Percentiles rank a stretch among this genome's conserved stretches.
Conservation (phyloP, 192 early-diverging fungal genomes). For the Podila minutissima region DNA sequence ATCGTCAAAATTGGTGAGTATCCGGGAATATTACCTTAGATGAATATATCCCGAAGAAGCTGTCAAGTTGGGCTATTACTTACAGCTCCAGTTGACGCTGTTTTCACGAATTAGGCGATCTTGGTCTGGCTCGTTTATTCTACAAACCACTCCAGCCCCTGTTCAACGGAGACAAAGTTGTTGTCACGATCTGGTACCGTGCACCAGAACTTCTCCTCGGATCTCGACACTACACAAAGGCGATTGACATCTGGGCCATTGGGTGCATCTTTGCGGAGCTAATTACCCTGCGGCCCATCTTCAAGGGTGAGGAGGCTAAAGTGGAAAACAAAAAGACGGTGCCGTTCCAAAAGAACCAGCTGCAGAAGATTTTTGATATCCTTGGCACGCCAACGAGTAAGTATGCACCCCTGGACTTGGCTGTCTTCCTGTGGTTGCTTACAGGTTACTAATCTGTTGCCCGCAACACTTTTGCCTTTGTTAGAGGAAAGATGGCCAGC, state of each 20-base stretch:
- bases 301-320: slow-evolving; percentile 92
- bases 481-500: slow-evolving; percentile 80
- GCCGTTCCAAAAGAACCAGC: slow-evolving; percentile 87
- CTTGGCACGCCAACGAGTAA: slow-evolving; percentile 86
- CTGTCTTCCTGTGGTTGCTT: neutral
- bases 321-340: slow-evolving; percentile 84
- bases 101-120: slow-evolving; percentile 72
- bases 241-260: slow-evolving; percentile 81
- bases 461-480: neutral
- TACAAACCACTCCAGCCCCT: slow-evolving; percentile 77
- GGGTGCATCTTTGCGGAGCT: slow-evolving; percentile 98
- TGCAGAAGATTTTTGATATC: slow-evolving; percentile 85
- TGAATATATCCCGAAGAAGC: too few relatives aligned
- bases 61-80: neutral
- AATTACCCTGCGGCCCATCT: slow-evolving; percentile 81
- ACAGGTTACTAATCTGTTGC: neutral
- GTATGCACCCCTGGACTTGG: neutral
- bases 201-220: slow-evolving; percentile 93
- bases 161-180: slow-evolving; percentile 85
- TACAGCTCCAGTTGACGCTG: neutral
- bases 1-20: slow-evolving; percentile 83
- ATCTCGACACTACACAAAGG: slow-evolving; percentile 87
- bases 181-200: slow-evolving; percentile 98
- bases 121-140: slow-evolving; percentile 89
- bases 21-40: too few relatives aligned